phyloP scores from a whole-genome alignment of 345 rosid genomes.

The Euphorbia peplus region DNA sequence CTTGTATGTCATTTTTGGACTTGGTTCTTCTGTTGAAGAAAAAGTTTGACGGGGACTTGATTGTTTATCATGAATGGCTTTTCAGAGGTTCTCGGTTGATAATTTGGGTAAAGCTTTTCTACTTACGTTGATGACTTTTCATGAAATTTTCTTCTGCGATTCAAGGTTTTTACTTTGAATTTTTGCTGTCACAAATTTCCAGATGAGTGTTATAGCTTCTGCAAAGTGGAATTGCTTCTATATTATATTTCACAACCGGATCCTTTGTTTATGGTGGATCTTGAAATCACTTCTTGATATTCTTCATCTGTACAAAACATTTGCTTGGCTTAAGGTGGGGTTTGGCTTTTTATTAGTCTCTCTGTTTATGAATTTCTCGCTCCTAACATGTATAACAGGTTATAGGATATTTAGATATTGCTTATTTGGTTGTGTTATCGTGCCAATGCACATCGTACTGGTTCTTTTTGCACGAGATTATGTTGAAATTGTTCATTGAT shows the following conservation, averaged over 20 bases:
- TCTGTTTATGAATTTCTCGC: neutral
- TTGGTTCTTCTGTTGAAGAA: constrained; percentile 42
- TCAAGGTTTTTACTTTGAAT: constrained; percentile 11
- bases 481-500: too few relatives aligned
- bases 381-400: neutral
- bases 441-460: too few relatives aligned
- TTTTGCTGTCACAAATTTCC: constrained; percentile 20
- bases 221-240: constrained; percentile 35
- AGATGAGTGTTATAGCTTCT: constrained; percentile 46
- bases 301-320: constrained; percentile 42
- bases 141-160: constrained; percentile 6
- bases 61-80: constrained; percentile 48
- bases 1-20: constrained; percentile 56
- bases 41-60: constrained; percentile 36
- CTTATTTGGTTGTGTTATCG: neutral
- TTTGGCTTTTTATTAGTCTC: neutral
- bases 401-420: neutral
- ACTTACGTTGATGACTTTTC: neutral
- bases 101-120: constrained; percentile 59
- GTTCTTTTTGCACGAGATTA: too few relatives aligned
- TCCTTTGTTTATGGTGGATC: constrained; percentile 76
- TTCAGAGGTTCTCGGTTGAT: constrained; percentile 45
- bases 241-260: constrained; percentile 34
- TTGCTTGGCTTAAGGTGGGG: constrained; percentile 39
- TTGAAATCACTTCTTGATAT: constrained; percentile 45